A percentile compares a stretch with the other conserved stretches of the same genome.
Evolutionary conservation across 306 rosid genomes (phyloP).

Genomic region (Cucurbita pepo): DNA sequence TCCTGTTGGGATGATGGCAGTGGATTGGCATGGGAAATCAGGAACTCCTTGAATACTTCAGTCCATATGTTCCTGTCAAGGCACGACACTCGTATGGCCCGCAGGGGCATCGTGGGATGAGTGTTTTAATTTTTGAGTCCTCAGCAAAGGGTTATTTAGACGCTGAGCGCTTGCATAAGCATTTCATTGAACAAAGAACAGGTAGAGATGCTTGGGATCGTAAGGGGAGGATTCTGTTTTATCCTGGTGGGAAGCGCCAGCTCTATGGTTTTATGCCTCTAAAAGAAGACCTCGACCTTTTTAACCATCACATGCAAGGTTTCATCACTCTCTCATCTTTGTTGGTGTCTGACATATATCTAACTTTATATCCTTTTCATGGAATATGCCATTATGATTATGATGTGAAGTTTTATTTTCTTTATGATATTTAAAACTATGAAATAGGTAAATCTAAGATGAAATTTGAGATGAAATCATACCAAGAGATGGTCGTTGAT

Average conservation of each 20-base stretch:
- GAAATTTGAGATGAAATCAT: constrained; percentile 56
- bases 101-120: constrained; percentile 79
- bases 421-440: background rate
- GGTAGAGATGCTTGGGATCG: constrained; percentile 52
- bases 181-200: constrained; percentile 53
- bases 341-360: background rate
- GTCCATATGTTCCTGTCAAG: constrained; percentile 34
- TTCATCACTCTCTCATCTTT: constrained; percentile 6
- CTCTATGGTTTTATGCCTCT: constrained; percentile 63
- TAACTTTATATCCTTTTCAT: background rate
- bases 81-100: constrained; percentile 86
- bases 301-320: constrained; percentile 72
- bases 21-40: constrained; percentile 74
- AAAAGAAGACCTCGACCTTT: constrained; percentile 52
- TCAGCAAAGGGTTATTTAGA: constrained; percentile 66
- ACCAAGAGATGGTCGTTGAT: constrained; percentile 61
- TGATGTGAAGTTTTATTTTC: background rate
- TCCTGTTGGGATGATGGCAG: constrained; percentile 12
- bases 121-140: constrained; percentile 67
- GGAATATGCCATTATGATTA: background rate
- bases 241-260: constrained; percentile 57
- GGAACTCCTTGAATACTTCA: constrained; percentile 62
- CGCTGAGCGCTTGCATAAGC: constrained; percentile 71
- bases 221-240: constrained; percentile 13
- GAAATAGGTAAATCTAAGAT: constrained; percentile 45